Evolutionary conservation across 768 basidiomycete genomes (phyloP).

Genomic region (Trametes maxima): DNA sequence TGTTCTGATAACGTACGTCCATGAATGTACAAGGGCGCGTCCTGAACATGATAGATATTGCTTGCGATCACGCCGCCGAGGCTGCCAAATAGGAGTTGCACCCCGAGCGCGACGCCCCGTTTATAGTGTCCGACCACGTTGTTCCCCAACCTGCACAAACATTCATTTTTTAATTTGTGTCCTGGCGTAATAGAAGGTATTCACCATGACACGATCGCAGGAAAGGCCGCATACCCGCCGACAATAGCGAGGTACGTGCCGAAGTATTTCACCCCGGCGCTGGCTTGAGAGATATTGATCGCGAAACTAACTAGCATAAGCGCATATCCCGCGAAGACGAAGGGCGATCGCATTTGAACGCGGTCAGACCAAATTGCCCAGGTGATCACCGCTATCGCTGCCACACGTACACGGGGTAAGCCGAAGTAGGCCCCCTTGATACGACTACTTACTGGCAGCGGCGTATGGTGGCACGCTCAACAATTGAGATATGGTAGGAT

Average conservation of each 20-base stretch:
- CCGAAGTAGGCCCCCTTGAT: background rate
- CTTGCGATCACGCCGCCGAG: constrained; percentile 65
- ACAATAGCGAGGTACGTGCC: constrained; percentile 70
- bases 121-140: constrained; percentile 72
- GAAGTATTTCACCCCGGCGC: constrained; percentile 65
- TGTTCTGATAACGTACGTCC: constrained; percentile 52
- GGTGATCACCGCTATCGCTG: constrained; percentile 36
- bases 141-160: constrained; percentile 45
- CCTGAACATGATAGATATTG: constrained; percentile 61
- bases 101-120: constrained; percentile 65
- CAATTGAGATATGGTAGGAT: constrained; percentile 57
- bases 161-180: background rate
- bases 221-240: constrained; percentile 63
- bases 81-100: constrained; percentile 71
- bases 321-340: constrained; percentile 53
- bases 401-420: background rate
- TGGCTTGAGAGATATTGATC: constrained; percentile 60
- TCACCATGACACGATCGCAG: constrained; percentile 63
- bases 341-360: constrained; percentile 54
- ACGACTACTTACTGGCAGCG: constrained; percentile 49
- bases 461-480: constrained; percentile 70
- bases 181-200: background rate
- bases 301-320: constrained; percentile 60
- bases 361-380: constrained; percentile 65
- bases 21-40: constrained; percentile 60